phyloP scores from a whole-genome alignment of 2,329 filamentous ascomycete species.

The Ambrosiella cleistominuta region DNA sequence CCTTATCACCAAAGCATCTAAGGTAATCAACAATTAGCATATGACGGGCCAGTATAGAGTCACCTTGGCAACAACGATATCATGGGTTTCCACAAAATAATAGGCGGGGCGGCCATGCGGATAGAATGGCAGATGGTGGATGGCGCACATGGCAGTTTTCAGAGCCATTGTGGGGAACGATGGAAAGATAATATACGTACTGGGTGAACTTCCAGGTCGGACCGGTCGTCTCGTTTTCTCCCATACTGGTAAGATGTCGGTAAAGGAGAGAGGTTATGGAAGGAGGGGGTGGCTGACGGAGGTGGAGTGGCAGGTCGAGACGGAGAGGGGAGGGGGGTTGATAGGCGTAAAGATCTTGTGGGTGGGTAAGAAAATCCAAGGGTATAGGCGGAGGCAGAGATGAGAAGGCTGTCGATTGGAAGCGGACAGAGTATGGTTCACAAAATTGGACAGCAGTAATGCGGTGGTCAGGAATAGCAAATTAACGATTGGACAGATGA shows the following conservation, averaged over 20 bases:
- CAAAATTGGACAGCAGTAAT: too few relatives aligned
- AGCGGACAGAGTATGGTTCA: background rate
- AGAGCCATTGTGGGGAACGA: background rate
- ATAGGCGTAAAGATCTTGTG: background rate
- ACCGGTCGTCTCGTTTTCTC: constrained; percentile 83
- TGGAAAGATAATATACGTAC: constrained; percentile 37
- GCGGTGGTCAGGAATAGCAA: too few relatives aligned
- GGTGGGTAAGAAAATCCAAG: background rate
- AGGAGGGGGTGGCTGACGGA: background rate
- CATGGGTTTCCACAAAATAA: too few relatives aligned
- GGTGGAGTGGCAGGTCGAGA: background rate
- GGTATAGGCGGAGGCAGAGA: background rate
- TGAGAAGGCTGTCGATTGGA: constrained; percentile 1
- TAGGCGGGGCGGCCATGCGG: too few relatives aligned
- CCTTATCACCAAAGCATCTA: constrained; percentile 99
- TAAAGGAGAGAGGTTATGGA: constrained; percentile 21
- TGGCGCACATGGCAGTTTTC: background rate
- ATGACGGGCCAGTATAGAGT: background rate
- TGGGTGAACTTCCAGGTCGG: constrained; percentile 99
- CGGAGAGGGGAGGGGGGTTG: background rate
- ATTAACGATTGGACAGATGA: background rate
- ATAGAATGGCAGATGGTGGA: background rate
- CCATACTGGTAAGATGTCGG: constrained; percentile 63
- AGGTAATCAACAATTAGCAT: constrained; percentile 13
- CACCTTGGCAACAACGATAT: background rate